Evolutionary conservation across 2,329 filamentous ascomycete species (phyloP).

Genomic region (Clarireedia hainanense): DNA sequence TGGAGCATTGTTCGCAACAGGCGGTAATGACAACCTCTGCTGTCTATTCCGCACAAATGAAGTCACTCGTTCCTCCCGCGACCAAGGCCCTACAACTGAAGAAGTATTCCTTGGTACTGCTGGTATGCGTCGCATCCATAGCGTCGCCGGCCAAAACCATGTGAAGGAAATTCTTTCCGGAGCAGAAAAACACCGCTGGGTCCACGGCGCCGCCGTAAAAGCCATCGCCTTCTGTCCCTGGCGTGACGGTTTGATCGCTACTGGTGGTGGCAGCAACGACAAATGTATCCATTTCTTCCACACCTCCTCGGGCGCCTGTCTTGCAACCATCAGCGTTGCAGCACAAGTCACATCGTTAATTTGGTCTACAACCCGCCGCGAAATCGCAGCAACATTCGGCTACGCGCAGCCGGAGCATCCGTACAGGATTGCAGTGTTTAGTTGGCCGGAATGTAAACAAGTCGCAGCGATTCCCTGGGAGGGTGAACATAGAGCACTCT

Average conservation of each 20-base stretch:
- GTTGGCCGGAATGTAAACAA: conserved; percentile 86
- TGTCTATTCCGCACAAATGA: conserved; percentile 59
- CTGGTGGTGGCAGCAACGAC: conserved; percentile 89
- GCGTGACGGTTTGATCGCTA: conserved; percentile 79
- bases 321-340: conserved; percentile 86
- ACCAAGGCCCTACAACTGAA: conserved; percentile 11
- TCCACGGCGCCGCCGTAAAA: conserved; percentile 84
- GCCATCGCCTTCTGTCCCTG: conserved; percentile 96
- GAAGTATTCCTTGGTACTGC: conserved; percentile 18
- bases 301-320: conserved; percentile 68
- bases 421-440: conserved; percentile 84
- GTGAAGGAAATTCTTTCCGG: conserved; percentile 44
- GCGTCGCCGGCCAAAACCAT: conserved; percentile 26
- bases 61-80: conserved; percentile 14
- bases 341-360: conserved; percentile 90
- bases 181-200: conserved; percentile 62
- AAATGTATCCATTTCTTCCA: conserved; percentile 96
- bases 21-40: conserved; percentile 88
- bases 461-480: conserved; percentile 81
- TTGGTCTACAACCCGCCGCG: conserved; percentile 77
- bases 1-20: conserved; percentile 72
- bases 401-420: conserved; percentile 87
- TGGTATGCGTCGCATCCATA: conserved; percentile 27
- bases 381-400: conserved; percentile 90
- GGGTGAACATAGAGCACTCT: conserved; percentile 70